Evolutionary conservation across 1,139 yeast species (phyloP).

Genomic region (Debaryomyces sp.): DNA sequence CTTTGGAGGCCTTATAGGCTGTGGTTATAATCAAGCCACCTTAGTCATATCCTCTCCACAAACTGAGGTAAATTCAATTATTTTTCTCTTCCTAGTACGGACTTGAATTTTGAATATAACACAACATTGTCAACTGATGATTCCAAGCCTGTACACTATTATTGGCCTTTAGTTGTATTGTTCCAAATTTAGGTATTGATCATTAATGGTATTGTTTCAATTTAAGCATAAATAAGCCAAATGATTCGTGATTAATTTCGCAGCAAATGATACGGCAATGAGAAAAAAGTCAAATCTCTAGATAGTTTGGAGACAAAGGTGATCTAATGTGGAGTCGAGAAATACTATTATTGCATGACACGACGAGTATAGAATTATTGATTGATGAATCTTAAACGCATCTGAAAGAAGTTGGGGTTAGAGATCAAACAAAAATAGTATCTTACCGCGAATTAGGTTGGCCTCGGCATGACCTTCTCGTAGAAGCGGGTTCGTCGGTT

Average conservation of each 20-base stretch:
- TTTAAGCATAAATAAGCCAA: too few species aligned
- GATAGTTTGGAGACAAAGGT: not conserved
- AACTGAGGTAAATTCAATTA: too few species aligned
- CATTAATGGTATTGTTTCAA: too few species aligned
- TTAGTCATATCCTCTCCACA: too few species aligned
- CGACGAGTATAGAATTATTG: not conserved
- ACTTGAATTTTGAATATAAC: too few species aligned
- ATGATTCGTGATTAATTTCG: not conserved
- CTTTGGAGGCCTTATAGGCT: too few species aligned
- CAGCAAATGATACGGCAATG: not conserved
- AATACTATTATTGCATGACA: not conserved
- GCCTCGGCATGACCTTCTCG: conserved; percentile 1
- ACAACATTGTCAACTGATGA: too few species aligned
- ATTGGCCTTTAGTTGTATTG: too few species aligned
- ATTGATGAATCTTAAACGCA: not conserved
- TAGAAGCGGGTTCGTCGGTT: not conserved
- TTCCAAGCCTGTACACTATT: too few species aligned
- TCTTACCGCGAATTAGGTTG: not conserved
- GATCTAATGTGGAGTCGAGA: not conserved
- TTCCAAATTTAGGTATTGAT: too few species aligned
- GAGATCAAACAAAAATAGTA: not conserved
- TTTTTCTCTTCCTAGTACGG: too few species aligned
- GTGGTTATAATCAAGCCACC: too few species aligned
- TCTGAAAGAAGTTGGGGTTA: not conserved
- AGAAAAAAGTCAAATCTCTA: not conserved